Evolutionary conservation across 495 filamentous ascomycete species (phyloP), one percentile per base, ranked within the genome.

Genomic region (Corynascus novoguineensis): DNA sequence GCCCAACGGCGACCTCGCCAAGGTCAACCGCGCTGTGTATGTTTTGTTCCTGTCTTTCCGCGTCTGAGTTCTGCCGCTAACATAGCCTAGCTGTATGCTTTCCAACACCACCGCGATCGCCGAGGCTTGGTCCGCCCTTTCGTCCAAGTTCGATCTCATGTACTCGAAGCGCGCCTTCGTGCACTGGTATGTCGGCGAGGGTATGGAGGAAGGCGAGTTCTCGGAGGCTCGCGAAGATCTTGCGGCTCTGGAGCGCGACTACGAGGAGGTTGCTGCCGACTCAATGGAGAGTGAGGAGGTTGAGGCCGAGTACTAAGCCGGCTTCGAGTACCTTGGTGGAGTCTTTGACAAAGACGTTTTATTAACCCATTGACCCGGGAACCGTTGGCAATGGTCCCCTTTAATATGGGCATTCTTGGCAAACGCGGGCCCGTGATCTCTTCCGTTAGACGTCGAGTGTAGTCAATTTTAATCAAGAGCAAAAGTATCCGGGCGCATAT

Each of bases 151-250:
- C 78, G 93, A 98, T 65, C 90, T 98, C 70, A 98, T 98, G 93
- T 97, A 97, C 83, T 92, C 92, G 72, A 98, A 98, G 85, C 93
- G 93, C 76, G 93, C 93, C 54, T 98, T 98, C 79, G 93, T 98
- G 50, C 93, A 98, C 78, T 98, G 93, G 93, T 98, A 98, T 67
- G 93, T 98, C 72, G 93, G 93, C 78, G 93, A 98, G 82, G 93
- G 93, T 84, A 98, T 98, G 93, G 93, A 98, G 81, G 93, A 98
- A 76, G 93, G 93, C 70, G 93, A 98, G 75, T 98, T 98, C 82
- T 95, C 90, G 47, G 93, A 98, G 83, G 93, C 93, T 51, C 89
- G 93, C 74, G 93, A 98, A 81, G 93, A 98, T 76, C 75, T 98
- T 67, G 93, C 93, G 67, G 93, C 93, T 64, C 84, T 98, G 42